Percentiles rank a stretch among this genome's conserved stretches.
phyloP scores from a whole-genome alignment of 2,329 filamentous ascomycete genomes.

The Aspergillus sp. region DNA sequence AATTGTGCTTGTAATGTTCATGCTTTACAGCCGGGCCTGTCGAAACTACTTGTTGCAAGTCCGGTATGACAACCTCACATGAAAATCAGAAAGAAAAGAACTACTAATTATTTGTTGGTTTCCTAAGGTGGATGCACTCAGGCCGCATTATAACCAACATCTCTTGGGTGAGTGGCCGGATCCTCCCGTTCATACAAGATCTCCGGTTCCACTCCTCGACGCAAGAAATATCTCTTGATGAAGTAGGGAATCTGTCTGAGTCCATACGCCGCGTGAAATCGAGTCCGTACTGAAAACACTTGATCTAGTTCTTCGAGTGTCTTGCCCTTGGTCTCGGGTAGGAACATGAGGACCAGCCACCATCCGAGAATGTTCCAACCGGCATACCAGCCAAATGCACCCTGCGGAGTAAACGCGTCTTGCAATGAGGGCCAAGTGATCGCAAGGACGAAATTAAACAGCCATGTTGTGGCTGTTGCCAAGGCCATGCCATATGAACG shows the following conservation, averaged over 20 bases:
- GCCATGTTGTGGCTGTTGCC: slow-evolving; percentile 59
- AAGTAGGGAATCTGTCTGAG: slow-evolving; percentile 34
- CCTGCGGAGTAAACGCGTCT: slow-evolving; percentile 45
- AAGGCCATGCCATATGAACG: slow-evolving; percentile 60
- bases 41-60: too few species aligned
- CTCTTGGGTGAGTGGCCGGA: slow-evolving; percentile 6
- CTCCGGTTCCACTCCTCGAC: slow-evolving; percentile 35
- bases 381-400: slow-evolving; percentile 50
- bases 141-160: slow-evolving; percentile 18
- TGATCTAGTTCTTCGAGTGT: slow-evolving; percentile 48
- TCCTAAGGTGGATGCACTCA: too few species aligned
- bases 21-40: too few species aligned
- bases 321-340: slow-evolving; percentile 38
- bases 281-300: slow-evolving; percentile 50
- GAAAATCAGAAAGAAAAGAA: too few species aligned
- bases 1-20: too few species aligned
- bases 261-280: slow-evolving; percentile 37
- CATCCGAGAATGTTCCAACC: slow-evolving; percentile 40
- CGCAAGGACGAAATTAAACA: slow-evolving; percentile 52
- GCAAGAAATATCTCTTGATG: slow-evolving; percentile 29
- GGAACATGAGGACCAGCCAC: slow-evolving; percentile 40
- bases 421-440: slow-evolving; percentile 51
- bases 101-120: too few species aligned
- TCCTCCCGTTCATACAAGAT: slow-evolving; percentile 33
- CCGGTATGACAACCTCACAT: too few species aligned